phyloP scores from a whole-genome alignment of 2,329 filamentous ascomycete genomes.

The Catunica adiposa region DNA sequence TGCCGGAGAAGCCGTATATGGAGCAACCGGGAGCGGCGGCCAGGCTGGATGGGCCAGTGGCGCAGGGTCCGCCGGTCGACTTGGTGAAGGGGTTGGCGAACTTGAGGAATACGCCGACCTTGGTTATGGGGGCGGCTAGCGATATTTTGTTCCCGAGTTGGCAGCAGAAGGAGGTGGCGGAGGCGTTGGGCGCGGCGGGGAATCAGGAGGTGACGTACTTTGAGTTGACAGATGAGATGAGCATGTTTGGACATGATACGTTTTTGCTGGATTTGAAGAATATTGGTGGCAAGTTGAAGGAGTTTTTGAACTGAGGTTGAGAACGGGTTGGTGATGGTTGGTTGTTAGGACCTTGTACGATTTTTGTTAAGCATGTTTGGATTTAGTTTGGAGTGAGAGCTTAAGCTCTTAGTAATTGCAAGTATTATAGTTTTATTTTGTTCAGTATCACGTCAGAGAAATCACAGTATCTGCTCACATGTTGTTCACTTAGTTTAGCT shows the following conservation, averaged over 20 bases:
- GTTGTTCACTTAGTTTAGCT: too few relatives aligned
- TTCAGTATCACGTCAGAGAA: too few relatives aligned
- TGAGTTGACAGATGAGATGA: conserved; percentile 86
- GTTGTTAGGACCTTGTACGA: not conserved
- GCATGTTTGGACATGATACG: conserved; percentile 89
- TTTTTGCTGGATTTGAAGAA: conserved; percentile 86
- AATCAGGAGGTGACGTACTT: conserved; percentile 73
- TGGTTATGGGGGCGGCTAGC: conserved; percentile 87
- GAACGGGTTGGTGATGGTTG: not conserved
- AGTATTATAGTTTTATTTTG: too few relatives aligned
- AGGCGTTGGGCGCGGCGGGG: conserved; percentile 59
- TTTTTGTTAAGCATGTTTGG: not conserved
- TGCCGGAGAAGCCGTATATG: conserved; percentile 71
- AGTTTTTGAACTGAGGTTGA: conserved; percentile 48
- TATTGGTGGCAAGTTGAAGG: conserved; percentile 67
- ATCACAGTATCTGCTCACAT: too few relatives aligned
- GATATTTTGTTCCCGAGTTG: conserved; percentile 95
- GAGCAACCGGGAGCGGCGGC: conserved; percentile 47
- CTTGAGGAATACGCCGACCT: conserved; percentile 58
- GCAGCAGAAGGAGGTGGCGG: conserved; percentile 90
- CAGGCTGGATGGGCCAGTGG: conserved; percentile 22
- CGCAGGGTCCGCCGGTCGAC: conserved; percentile 51
- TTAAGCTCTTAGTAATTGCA: too few relatives aligned
- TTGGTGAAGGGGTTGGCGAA: conserved; percentile 57
- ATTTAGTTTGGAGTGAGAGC: not conserved